Percentiles rank a stretch among this genome's conserved stretches.
phyloP scores from a whole-genome alignment of 345 rosid species.

The Linum usitatissimum region DNA sequence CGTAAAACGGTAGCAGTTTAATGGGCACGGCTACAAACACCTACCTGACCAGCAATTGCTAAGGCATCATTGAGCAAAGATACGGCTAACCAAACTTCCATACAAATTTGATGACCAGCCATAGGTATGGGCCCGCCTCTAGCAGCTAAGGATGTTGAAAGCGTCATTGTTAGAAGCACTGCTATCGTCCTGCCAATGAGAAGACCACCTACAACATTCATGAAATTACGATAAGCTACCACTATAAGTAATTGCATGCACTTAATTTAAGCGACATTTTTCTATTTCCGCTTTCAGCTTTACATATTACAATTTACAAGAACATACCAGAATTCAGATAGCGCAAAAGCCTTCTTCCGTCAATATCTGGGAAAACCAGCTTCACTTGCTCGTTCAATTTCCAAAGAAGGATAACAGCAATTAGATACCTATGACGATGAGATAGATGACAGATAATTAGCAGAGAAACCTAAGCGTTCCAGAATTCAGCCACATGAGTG shows the following conservation, averaged over 20 bases:
- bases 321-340: slow-evolving; percentile 76
- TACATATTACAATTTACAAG: slow-evolving; percentile 1
- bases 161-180: slow-evolving; percentile 61
- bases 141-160: slow-evolving; percentile 85
- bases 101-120: slow-evolving; percentile 94
- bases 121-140: slow-evolving; percentile 72
- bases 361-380: slow-evolving; percentile 56
- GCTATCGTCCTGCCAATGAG: slow-evolving; percentile 85
- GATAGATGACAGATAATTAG: slow-evolving; percentile 2
- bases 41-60: slow-evolving; percentile 94
- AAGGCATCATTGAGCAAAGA: slow-evolving; percentile 90
- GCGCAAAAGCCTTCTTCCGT: slow-evolving; percentile 39
- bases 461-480: slow-evolving; percentile 2
- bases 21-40: not conserved
- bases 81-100: slow-evolving; percentile 82
- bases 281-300: not conserved
- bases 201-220: slow-evolving; percentile 59
- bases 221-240: slow-evolving; percentile 1
- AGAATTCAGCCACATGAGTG: slow-evolving; percentile 8
- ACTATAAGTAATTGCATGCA: not conserved
- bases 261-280: no score
- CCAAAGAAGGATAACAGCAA: slow-evolving; percentile 74
- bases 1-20: not conserved
- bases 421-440: slow-evolving; percentile 50
- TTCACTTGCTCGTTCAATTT: slow-evolving; percentile 60